A percentile compares a stretch with the other conserved stretches of the same genome.
Conservation (phyloP, 441 rosid genomes). For the Monsonia emarginata region DNA sequence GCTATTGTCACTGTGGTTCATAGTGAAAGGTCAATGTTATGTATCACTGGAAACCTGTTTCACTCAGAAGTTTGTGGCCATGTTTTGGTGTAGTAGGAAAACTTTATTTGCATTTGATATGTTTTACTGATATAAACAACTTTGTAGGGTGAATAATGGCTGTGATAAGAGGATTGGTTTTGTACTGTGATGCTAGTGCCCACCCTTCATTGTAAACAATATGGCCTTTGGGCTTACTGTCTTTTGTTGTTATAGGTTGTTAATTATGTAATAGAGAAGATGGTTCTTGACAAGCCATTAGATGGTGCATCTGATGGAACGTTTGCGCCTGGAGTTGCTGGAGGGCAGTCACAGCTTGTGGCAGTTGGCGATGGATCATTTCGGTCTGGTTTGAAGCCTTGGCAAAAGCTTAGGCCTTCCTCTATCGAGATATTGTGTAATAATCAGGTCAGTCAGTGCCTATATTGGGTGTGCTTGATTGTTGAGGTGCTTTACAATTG, state of each 20-base stretch:
- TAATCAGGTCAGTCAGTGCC: slow-evolving; percentile 63
- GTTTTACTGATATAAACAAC: not conserved
- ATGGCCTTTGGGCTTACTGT: slow-evolving; percentile 2
- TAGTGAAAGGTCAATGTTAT: not conserved
- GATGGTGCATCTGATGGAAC: slow-evolving; percentile 59
- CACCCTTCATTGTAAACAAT: slow-evolving; percentile 4
- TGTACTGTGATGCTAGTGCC: not conserved
- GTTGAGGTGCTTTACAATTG: not conserved
- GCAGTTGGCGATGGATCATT: slow-evolving; percentile 60
- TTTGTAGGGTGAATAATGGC: not conserved
- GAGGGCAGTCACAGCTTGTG: slow-evolving; percentile 56
- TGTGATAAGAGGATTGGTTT: not conserved
- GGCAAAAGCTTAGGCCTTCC: slow-evolving; percentile 83
- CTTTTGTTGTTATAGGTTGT: slow-evolving; percentile 56
- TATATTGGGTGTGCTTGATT: slow-evolving; percentile 2
- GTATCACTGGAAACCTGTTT: not conserved
- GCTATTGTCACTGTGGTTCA: not conserved
- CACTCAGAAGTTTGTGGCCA: not conserved
- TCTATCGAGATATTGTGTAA: slow-evolving; percentile 90
- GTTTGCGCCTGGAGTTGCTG: slow-evolving; percentile 45
- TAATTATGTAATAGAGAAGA: slow-evolving; percentile 89
- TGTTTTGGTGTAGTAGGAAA: not conserved
- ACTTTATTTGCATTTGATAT: not conserved
- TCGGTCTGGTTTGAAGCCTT: slow-evolving; percentile 61
- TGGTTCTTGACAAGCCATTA: slow-evolving; percentile 79